Evolutionary conservation across 139 green algal genomes (phyloP).

Genomic region (Auxenochlorella pyrenoidosa): DNA sequence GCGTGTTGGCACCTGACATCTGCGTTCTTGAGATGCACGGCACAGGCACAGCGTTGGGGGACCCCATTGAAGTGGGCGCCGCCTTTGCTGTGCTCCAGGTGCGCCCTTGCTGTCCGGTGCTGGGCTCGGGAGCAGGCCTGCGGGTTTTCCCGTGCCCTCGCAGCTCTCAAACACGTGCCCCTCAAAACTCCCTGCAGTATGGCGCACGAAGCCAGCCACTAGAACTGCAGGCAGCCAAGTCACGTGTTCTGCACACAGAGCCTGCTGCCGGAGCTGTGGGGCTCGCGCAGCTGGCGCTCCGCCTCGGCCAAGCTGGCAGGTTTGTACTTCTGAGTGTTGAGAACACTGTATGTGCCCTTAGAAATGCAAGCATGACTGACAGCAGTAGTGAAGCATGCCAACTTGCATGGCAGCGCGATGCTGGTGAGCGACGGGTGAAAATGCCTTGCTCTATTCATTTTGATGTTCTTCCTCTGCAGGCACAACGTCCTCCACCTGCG

Average conservation of each 20-base stretch:
- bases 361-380: too few species aligned
- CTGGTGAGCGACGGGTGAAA: background rate
- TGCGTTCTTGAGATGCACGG: conserved; percentile 77
- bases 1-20: conserved; percentile 19
- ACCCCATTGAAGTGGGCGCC: conserved; percentile 90
- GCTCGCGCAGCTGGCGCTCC: conserved; percentile 18
- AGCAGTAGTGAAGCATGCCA: too few species aligned
- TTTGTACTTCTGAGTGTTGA: background rate
- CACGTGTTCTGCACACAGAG: conserved; percentile 80
- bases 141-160: too few species aligned
- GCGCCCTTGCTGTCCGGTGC: too few species aligned
- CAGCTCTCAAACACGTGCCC: too few species aligned
- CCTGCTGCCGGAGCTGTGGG: conserved; percentile 78
- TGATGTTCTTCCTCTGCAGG: background rate
- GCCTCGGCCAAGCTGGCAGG: background rate
- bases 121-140: too few species aligned
- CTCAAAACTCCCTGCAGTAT: background rate
- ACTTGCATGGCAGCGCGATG: too few species aligned
- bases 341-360: too few species aligned
- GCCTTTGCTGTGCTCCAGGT: conserved; percentile 44
- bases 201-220: conserved; percentile 37
- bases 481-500: conserved; percentile 71
- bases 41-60: conserved; percentile 84
- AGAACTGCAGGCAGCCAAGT: conserved; percentile 78
- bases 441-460: background rate